Base-by-base conservation (phyloP, 108 stramenopile genomes). In the Craspedostauros australis region DNA sequence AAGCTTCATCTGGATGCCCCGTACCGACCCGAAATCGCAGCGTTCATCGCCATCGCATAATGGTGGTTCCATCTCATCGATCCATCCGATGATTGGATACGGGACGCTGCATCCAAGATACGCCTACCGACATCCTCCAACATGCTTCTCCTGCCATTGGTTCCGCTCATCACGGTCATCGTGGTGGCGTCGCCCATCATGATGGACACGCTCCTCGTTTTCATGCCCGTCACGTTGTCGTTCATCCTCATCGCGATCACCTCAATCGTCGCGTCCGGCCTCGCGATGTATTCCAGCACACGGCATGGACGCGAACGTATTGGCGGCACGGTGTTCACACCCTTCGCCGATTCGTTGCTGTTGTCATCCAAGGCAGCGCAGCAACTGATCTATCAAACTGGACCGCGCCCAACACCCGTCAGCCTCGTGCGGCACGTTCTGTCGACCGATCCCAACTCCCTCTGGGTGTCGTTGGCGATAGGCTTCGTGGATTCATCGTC, bases 401-500 rank as follows among this genome's bases (percentile, higher is more conserved):
- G 90, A 12, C 84, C 88, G 0, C 70, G 91, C 18, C 95, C 92
- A 21, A 66, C 73, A 30, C 88, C 91, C 0, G 71, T 77, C 19
- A 39, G 46, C 22, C 62, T 86, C 20, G 62, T 70, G 0, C 48
- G 88, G 22, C 61, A 68, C 25, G 57, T 81, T 12, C 46, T 91
- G 32, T 92, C 95, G 4, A 55, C 50, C 15, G 62, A 55, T 16
- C 71, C 77, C 49, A 77, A 77, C 78, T 58, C 72, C 21, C 57
- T 96, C 7, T 40, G 70, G 21, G 50, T 77, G 3, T 80, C 77
- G 1, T 26, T 96, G 39, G 0, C 73, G 0, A 67, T 96, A 46
- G 95, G 94, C 54, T 57, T 75, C n/a, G 64, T 94, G 50, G 95
- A 93, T 22, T 62, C 62, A 41, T 54, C 76, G 14, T 78, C 78